Percentiles rank a stretch among this genome's conserved stretches.
These are phyloP conservation scores for Neurospora sp. DNA, from an alignment of 495 filamentous ascomycete species.

Conservation along the genomic window DNA sequence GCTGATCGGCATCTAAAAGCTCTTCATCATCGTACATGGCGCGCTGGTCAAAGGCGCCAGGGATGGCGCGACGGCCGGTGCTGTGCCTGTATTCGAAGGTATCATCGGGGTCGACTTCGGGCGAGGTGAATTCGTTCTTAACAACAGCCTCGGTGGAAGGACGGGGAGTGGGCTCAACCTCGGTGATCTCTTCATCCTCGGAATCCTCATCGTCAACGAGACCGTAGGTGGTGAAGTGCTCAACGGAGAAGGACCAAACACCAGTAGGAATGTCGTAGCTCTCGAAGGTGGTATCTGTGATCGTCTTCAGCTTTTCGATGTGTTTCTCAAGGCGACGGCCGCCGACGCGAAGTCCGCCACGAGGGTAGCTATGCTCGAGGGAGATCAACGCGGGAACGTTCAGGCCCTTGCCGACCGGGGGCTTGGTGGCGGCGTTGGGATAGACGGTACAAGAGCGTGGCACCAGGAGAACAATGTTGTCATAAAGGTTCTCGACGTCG, in stretches of 20 bases:
- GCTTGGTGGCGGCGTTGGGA: constrained; percentile 61
- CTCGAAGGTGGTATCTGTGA: constrained; percentile 70
- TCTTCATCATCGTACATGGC: constrained; percentile 40
- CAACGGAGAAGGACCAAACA: constrained; percentile 81
- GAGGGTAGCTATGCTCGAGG: constrained; percentile 85
- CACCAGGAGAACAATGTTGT: constrained; percentile 60
- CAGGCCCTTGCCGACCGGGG: constrained; percentile 70
- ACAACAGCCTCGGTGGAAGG: constrained; percentile 5
- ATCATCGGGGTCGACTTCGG: constrained; percentile 53
- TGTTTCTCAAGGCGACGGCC: constrained; percentile 59
- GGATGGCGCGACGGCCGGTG: constrained; percentile 45
- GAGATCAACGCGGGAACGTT: constrained; percentile 82
- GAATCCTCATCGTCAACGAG: constrained; percentile 74
- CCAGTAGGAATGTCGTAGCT: constrained; percentile 68
- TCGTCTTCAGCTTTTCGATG: constrained; percentile 62
- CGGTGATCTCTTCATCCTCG: constrained; percentile 63
- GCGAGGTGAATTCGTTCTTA: constrained; percentile 16
- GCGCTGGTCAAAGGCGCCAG: constrained; percentile 65
- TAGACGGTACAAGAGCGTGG: constrained; percentile 81
- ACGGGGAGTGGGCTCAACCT: constrained; percentile 26
- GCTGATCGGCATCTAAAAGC: constrained; percentile 25
- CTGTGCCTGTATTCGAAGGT: constrained; percentile 70
- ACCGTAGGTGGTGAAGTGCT: constrained; percentile 95
- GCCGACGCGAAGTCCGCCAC: constrained; percentile 33
- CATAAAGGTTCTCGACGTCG: constrained; percentile 60